These are phyloP conservation scores for Globisporangium spinosum DNA, from an alignment of 352 stramenopile genomes.

Conservation along the genomic window DNA sequence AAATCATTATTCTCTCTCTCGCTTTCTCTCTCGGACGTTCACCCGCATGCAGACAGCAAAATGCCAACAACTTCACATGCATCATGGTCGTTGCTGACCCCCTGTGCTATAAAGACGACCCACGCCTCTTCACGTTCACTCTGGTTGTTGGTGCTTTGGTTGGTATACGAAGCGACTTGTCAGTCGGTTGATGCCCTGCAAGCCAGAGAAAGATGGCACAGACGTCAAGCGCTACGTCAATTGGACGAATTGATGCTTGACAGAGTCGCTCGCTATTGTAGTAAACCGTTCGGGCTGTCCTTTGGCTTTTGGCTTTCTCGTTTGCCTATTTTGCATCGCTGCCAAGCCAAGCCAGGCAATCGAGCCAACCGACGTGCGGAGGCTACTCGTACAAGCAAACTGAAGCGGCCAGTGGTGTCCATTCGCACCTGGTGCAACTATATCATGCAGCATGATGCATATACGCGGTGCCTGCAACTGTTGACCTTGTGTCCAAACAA, in stretches of 20 bases:
- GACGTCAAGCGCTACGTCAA: not conserved
- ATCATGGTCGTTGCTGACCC: not conserved
- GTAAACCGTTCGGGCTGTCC: not conserved
- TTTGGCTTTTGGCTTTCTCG: not conserved
- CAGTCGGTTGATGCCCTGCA: no score
- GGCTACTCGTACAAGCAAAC: not conserved
- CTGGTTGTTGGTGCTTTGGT: not conserved
- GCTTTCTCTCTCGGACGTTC: not conserved
- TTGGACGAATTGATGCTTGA: not conserved
- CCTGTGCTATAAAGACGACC: no score
- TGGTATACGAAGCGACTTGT: no score
- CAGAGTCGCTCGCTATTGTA: not conserved
- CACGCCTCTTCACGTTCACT: no score
- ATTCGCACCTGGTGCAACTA: not conserved
- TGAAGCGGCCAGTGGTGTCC: not conserved
- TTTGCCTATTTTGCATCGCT: not conserved
- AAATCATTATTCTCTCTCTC: no score
- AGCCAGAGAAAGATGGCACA: not conserved
- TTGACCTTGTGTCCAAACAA: not conserved
- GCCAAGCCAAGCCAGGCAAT: not conserved
- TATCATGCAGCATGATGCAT: not conserved
- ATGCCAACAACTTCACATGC: not conserved
- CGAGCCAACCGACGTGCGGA: not conserved
- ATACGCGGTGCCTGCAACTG: not conserved
- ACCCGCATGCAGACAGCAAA: not conserved